Percentiles rank a stretch among this genome's conserved stretches.
phyloP scores from a whole-genome alignment of 257 asterid species.

The Avicennia marina region DNA sequence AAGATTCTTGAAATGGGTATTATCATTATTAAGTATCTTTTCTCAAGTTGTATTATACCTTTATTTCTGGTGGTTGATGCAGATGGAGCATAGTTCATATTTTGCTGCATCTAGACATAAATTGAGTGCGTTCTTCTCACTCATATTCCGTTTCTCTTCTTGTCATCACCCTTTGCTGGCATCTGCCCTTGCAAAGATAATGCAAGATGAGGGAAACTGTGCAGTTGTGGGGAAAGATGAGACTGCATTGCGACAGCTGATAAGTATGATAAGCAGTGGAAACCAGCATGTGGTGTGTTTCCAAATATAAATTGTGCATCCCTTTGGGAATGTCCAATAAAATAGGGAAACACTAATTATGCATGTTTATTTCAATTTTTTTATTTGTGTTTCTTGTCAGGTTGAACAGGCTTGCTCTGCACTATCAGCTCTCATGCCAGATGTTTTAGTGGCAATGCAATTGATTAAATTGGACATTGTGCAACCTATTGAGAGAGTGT shows the following conservation, averaged over 20 bases:
- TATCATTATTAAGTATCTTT: constrained; percentile 5
- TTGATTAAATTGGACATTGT: constrained; percentile 84
- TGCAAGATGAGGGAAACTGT: constrained; percentile 92
- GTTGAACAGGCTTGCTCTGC: constrained; percentile 99
- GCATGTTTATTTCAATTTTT: constrained; percentile 9
- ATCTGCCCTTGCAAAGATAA: constrained; percentile 95
- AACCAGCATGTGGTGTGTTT: constrained; percentile 91
- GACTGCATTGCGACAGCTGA: constrained; percentile 96
- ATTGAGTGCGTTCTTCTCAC: constrained; percentile 97
- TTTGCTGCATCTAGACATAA: constrained; percentile 92
- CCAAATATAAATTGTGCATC: constrained; percentile 2
- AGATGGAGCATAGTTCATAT: constrained; percentile 95
- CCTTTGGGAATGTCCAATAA: too few species aligned
- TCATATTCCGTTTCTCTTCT: constrained; percentile 97
- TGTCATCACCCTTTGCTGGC: constrained; percentile 99
- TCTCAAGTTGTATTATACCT: not conserved
- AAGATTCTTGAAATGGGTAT: constrained; percentile 17
- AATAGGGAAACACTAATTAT: too few species aligned
- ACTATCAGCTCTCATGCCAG: constrained; percentile 87
- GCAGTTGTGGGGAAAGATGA: constrained; percentile 94
- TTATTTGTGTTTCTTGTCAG: constrained; percentile 34
- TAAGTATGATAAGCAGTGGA: constrained; percentile 98
- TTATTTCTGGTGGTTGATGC: constrained; percentile 32
- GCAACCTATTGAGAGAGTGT: constrained; percentile 91
- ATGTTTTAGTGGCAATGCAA: constrained; percentile 85